These are phyloP conservation scores for Rutstroemia sp. DNA, from an alignment of 2,329 filamentous ascomycete species.

Conservation along the genomic window DNA sequence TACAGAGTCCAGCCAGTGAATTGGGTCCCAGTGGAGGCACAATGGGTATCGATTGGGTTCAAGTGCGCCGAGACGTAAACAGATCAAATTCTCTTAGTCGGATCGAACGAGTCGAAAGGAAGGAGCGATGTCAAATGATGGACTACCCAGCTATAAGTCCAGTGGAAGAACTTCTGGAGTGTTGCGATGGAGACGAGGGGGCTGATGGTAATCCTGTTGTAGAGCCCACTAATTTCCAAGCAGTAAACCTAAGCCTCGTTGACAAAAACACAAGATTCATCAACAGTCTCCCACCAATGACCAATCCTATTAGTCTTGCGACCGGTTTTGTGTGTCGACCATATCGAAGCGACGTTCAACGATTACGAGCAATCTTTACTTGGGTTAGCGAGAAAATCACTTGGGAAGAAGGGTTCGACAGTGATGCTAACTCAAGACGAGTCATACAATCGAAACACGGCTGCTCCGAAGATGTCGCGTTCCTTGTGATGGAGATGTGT, in stretches of 20 bases:
- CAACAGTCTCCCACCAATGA: conserved; percentile 71
- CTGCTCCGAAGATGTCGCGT: conserved; percentile 82
- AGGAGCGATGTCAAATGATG: conserved; percentile 89
- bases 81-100: conserved; percentile 87
- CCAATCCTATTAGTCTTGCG: conserved; percentile 73
- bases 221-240: conserved; percentile 73
- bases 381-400: conserved; percentile 93
- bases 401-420: conserved; percentile 94
- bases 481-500: conserved; percentile 90
- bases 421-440: conserved; percentile 66
- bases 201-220: conserved; percentile 76
- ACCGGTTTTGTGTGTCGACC: conserved; percentile 91
- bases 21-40: conserved; percentile 53
- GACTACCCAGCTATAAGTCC: conserved; percentile 83
- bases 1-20: conserved; percentile 51
- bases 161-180: conserved; percentile 79
- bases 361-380: conserved; percentile 88
- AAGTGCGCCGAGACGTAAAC: conserved; percentile 91
- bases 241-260: conserved; percentile 75
- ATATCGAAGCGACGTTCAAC: conserved; percentile 88
- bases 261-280: conserved; percentile 96
- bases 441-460: conserved; percentile 79
- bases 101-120: conserved; percentile 77
- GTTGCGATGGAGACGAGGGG: conserved; percentile 83
- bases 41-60: conserved; percentile 78